Evolutionary conservation across 768 basidiomycete species (phyloP), one percentile per base, ranked within the genome.

Genomic region (Tricholoma matsutake): DNA sequence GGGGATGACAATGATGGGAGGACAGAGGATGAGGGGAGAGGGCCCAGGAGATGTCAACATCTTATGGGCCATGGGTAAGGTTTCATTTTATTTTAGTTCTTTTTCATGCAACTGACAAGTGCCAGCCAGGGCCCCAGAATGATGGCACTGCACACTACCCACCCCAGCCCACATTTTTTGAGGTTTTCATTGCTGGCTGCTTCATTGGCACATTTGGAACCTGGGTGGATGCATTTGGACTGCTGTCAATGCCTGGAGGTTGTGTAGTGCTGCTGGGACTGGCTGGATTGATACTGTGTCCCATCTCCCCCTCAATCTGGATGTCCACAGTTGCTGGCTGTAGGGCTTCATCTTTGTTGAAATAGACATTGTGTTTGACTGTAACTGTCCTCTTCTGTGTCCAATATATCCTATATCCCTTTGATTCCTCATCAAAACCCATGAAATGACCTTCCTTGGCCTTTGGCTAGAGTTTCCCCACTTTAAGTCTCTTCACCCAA

Each of bases 331-430:
- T 10, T 7, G 13, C 37, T 14, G 13, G 37, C 13, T 7, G 6
- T 14, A 64, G 28, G 1, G 56, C 37, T 14, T 65, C 60, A 37
- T 65, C 32, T 47, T 60, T 60, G 49, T 71, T 63, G 57, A 67
- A 66, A 11, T 52, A 39, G 20, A 53, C n/a, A 16, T 53, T 22
- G 4, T 22, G 9, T 53, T 53, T 22, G 6, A 53, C 25, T n/a
- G n/a, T 43, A 20, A 43, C n/a, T 6, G 2, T 43, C 4, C 18
- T 3, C n/a, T 43, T 43, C 6, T 43, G 5, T 3, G 41, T 10
- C 41, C 41, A 43, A 18, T 43, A 43, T 43, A 43, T 43, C n/a
- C n/a, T n/a, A n/a, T n/a, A n/a, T n/a, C n/a, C n/a, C n/a, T n/a
- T n/a, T n/a, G n/a, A n/a, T n/a, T n/a, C n/a, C n/a, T n/a, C n/a